Base-by-base conservation (phyloP, 2,329 filamentous ascomycete species). In the Talaromyces marneffei region DNA sequence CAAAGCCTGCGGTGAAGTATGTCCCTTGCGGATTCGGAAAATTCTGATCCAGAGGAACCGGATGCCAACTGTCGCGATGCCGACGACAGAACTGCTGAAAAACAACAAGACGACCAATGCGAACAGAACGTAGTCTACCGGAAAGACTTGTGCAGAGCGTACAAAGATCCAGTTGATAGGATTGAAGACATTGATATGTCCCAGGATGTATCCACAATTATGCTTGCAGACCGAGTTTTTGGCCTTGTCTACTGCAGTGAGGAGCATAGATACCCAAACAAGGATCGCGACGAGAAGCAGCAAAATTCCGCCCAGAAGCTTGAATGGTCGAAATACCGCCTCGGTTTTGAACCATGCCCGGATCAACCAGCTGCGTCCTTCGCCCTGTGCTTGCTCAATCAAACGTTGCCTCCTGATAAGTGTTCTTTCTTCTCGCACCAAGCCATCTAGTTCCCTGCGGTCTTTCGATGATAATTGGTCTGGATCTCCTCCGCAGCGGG, bases 11-110 rank as follows among this genome's bases (percentile, higher is more conserved):
- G 94, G 94, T 0, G 90, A 88, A 0, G 93, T 97, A 67, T 92
- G 87, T 29, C 92, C 91, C 70, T 89, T 91, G 69, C 91, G 86
- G 69, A 99, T 93, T 73, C 89, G 87, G 83, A 97, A 97, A 70
- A 99, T 86, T 62, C 85, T 88, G 68, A 99, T 82, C 94, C 94
- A 99, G 57, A 99, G 84, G 82, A 99, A 96, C 66, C 94, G 90
- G 69, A 99, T 96, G 50, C 94, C 94, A 62, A 97, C 85, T 1
- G 86, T 85, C 3, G 92, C 90, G 58, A 97, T 86, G 16, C 94
- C 94, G 1, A 91, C 85, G 57, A 99, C 87, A 9, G 92, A 92
- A 69, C 90, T 89, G 76, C 85, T 87, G 78, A 99, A 97, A 74
- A 99, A 87, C 67, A 97, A 85, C 1, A 97, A 79, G 0, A 95